Base-by-base conservation (phyloP, 2,329 filamentous ascomycete genomes). In the Helminthosporium solani region DNA sequence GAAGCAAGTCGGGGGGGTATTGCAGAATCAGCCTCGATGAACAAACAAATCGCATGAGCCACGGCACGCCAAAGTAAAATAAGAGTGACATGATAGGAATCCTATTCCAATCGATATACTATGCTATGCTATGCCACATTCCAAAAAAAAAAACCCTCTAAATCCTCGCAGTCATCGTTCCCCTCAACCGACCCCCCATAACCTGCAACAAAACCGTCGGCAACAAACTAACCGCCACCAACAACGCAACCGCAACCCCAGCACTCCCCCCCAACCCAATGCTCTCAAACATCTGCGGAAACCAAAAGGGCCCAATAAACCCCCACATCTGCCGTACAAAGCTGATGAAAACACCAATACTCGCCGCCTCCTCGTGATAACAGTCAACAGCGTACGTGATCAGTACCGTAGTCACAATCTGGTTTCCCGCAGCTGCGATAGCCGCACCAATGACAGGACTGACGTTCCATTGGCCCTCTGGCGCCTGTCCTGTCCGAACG, bases 351-450 rank as follows among this genome's bases (percentile, higher is more conserved):
- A 82, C 79, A 2, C 80, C 81, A 15, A 84, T 73, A 42, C 75
- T 75, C 1, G 75, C 76, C 0, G 79, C 72, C 33, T 80, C 73
- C 21, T 78, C 70, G 2, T 69, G 73, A 49, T 81, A 76, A 55
- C 78, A 80, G 52, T 84, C 82, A 1, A 85, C 76, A 0, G 80
- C 76, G 58, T 83, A 84, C 0, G 82, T 83, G 19, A 82, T 77
- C 34, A 82, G 58, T 2, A 83, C 77, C 0, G 82, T 84, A 0
- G 81, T 84, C 14, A 83, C 73, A 33, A 85, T 76, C 61, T 84
- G 81, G 48, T 82, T 83, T 0, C 82, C 81, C 4, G 73, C 76
- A 0, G 74, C 76, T 0, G 70, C 68, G 30, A 75, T 74, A 1
- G 73, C 80, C 5, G 73, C 73, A 3, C 81, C 80, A 14, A 83